Percentiles rank a stretch among this genome's conserved stretches.
Evolutionary conservation across 2,329 filamentous ascomycete species (phyloP).

Genomic region (Plenodomus tracheiphilus): DNA sequence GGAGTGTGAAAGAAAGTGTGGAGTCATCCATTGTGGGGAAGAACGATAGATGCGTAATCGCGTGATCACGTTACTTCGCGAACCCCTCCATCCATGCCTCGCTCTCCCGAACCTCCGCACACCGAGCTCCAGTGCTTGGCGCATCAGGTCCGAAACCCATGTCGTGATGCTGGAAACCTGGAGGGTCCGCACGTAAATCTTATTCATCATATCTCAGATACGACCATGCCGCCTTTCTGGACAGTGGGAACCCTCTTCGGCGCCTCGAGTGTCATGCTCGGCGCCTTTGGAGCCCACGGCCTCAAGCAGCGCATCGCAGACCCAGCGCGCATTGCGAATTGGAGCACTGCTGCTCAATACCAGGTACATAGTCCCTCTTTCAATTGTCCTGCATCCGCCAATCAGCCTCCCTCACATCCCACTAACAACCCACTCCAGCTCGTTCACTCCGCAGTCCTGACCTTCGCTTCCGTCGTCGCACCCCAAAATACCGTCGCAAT

Average conservation of each 20-base stretch:
- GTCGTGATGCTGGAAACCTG: too few species aligned
- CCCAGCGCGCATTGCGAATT: conserved; percentile 62
- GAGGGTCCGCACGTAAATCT: conserved; percentile 3
- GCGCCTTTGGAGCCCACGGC: conserved; percentile 70
- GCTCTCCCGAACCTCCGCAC: conserved; percentile 23
- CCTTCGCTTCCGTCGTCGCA: conserved; percentile 57
- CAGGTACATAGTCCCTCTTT: conserved; percentile 53
- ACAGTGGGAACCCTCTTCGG: conserved; percentile 65
- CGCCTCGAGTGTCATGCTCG: conserved; percentile 63
- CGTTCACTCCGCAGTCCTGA: conserved; percentile 63
- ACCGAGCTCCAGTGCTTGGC: conserved; percentile 2
- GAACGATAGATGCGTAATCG: conserved; percentile 13
- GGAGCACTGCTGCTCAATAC: conserved; percentile 68
- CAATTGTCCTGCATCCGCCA: neutral
- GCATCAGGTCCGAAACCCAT: neutral
- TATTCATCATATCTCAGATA: neutral
- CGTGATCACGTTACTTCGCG: conserved; percentile 34
- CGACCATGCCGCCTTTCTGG: conserved; percentile 56
- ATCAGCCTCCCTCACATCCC: neutral
- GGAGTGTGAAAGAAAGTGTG: neutral
- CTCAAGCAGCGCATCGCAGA: conserved; percentile 65
- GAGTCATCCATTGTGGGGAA: neutral
- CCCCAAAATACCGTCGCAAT: conserved; percentile 62
- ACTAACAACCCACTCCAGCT: conserved; percentile 56
- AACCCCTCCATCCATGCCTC: conserved; percentile 7